These are phyloP conservation scores for Cyclotella sp. DNA, from an alignment of 108 stramenopile species.

Conservation along the genomic window DNA sequence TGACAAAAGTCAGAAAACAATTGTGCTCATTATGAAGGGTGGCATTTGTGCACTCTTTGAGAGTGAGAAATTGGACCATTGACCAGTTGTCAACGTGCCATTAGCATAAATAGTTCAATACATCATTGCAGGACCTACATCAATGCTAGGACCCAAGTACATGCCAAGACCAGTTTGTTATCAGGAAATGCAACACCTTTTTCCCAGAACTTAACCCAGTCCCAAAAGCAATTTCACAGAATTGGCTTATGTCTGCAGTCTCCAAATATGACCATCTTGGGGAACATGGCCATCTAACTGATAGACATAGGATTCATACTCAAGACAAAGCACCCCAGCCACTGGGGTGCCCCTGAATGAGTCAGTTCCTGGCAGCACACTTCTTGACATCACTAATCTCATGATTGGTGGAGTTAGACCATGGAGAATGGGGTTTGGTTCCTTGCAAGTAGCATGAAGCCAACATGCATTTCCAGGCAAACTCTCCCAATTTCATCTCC, in stretches of 20 bases:
- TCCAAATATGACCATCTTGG: constrained; percentile 32
- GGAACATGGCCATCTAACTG: constrained; percentile 25
- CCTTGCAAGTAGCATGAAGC: constrained; percentile 23
- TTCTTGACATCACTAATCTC: constrained; percentile 36
- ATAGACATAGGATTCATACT: constrained; percentile 19
- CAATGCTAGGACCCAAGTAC: constrained; percentile 36
- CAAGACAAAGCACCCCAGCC: constrained; percentile 44
- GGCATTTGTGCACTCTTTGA: constrained; percentile 7
- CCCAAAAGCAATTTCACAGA: constrained; percentile 46
- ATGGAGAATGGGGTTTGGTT: constrained; percentile 42
- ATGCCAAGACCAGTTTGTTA: constrained; percentile 13
- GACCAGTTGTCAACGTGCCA: constrained; percentile 12
- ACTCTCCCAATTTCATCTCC: constrained; percentile 38
- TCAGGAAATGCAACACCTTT: background rate
- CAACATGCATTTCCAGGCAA: constrained; percentile 21
- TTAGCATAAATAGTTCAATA: constrained; percentile 21
- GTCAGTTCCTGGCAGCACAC: constrained; percentile 16
- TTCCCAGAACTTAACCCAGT: constrained; percentile 36
- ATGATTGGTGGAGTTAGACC: constrained; percentile 36
- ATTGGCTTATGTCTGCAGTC: constrained; percentile 52
- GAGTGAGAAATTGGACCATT: background rate
- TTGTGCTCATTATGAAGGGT: background rate
- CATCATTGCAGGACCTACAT: constrained; percentile 1
- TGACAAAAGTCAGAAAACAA: background rate
- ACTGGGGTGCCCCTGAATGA: background rate